Evolutionary conservation across 192 early-diverging fungal species (phyloP).

Genomic region (Podila clonocystis): DNA sequence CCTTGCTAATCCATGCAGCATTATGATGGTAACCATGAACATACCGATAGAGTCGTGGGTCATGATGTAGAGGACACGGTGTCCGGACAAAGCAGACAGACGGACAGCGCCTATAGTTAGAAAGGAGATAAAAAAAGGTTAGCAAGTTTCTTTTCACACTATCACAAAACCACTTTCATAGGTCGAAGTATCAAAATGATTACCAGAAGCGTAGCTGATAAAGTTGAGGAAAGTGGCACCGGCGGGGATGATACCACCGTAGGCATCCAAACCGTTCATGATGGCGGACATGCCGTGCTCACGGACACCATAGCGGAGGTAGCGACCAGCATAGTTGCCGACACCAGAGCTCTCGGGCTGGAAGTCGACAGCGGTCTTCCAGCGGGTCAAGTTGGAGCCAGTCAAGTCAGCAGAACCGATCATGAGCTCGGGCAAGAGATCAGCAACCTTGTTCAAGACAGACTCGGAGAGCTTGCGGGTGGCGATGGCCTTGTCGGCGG

Average conservation of each 20-base stretch:
- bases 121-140: background rate
- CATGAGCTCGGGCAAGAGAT: conserved; percentile 85
- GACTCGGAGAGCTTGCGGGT: conserved; percentile 93
- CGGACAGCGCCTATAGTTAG: conserved; percentile 74
- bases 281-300: conserved; percentile 98
- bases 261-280: conserved; percentile 93
- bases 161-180: background rate
- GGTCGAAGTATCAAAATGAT: no score
- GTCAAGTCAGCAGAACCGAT: conserved; percentile 99
- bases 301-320: conserved; percentile 96
- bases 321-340: conserved; percentile 89
- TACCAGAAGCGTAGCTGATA: conserved; percentile 70
- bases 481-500: conserved; percentile 81
- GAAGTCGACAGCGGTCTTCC: conserved; percentile 96
- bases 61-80: conserved; percentile 97
- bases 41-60: conserved; percentile 98
- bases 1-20: no score
- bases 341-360: conserved; percentile 79
- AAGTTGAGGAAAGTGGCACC: conserved; percentile 96
- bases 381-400: conserved; percentile 95
- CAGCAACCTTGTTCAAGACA: conserved; percentile 86
- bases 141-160: background rate
- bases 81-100: conserved; percentile 88
- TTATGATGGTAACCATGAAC: background rate
- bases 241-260: conserved; percentile 89